These are phyloP conservation scores for Clohesyomyces aquaticus DNA, from an alignment of 495 filamentous ascomycete species.

Conservation along the genomic window DNA sequence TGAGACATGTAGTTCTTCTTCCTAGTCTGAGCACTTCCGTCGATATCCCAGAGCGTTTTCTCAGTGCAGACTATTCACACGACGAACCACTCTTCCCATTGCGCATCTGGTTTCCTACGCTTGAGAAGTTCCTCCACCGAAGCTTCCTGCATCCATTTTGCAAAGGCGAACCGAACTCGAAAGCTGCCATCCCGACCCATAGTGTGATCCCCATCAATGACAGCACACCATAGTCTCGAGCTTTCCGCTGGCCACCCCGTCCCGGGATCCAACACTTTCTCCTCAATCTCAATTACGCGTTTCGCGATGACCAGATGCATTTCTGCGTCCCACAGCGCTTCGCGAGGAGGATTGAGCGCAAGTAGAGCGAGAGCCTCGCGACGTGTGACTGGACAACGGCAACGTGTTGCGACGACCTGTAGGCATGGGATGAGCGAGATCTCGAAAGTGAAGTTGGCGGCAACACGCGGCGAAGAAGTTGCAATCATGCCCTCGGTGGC, in stretches of 20 bases:
- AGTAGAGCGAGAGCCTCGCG: slow-evolving; percentile 19
- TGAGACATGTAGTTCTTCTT: no score
- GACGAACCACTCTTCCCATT: no score
- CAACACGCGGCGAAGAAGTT: not conserved
- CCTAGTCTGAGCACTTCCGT: no score
- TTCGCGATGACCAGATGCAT: not conserved
- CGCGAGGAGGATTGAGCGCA: slow-evolving; percentile 7
- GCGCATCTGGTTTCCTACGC: no score
- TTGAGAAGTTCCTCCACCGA: no score
- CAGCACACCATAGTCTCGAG: not conserved
- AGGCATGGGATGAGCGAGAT: slow-evolving; percentile 11
- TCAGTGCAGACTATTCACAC: no score
- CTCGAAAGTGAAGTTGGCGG: slow-evolving; percentile 23
- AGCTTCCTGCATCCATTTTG: not conserved
- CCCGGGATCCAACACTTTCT: slow-evolving; percentile 11
- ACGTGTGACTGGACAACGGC: slow-evolving; percentile 14
- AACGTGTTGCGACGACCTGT: slow-evolving; percentile 19
- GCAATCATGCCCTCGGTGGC: not conserved
- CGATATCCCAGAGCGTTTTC: no score
- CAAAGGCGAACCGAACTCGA: not conserved
- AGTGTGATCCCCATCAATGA: not conserved
- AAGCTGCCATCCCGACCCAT: not conserved
- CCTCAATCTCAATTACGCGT: slow-evolving; percentile 21
- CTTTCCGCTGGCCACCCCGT: slow-evolving; percentile 12
- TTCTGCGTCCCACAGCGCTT: slow-evolving; percentile 26